These are phyloP conservation scores for Bacidia rubella DNA, from an alignment of 495 filamentous ascomycete species.

Conservation along the genomic window DNA sequence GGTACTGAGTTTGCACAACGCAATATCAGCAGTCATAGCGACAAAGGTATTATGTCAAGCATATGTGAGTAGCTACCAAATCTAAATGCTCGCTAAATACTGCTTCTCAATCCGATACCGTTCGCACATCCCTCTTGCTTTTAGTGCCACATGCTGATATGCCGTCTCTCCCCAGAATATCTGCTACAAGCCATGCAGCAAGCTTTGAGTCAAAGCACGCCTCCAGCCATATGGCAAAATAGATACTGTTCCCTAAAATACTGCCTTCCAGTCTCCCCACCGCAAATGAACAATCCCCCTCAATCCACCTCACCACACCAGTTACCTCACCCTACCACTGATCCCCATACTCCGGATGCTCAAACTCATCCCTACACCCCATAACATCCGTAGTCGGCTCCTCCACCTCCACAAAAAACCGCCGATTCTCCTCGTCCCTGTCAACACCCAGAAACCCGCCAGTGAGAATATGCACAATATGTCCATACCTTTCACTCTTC, in stretches of 20 bases:
- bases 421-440: conserved; percentile 21
- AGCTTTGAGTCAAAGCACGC: too few species aligned
- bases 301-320: not conserved
- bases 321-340: not conserved
- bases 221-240: too few species aligned
- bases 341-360: not conserved
- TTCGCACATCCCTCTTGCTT: too few species aligned
- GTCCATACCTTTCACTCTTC: conserved; percentile 21
- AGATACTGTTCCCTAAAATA: not conserved
- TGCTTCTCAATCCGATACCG: too few species aligned
- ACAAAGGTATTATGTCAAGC: too few species aligned
- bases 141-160: too few species aligned
- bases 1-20: too few species aligned
- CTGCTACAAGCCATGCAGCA: too few species aligned
- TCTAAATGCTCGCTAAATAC: too few species aligned
- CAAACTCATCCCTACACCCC: not conserved
- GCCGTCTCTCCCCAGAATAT: too few species aligned
- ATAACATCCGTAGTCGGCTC: conserved; percentile 2
- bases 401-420: conserved; percentile 14
- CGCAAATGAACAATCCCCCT: not conserved
- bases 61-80: too few species aligned
- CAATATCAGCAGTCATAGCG: too few species aligned
- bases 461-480: conserved; percentile 33
- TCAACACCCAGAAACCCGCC: conserved; percentile 32
- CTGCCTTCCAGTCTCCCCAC: not conserved